Conservation (phyloP, 176 grass and related monocot genomes). For the Carex myosuroides region DNA sequence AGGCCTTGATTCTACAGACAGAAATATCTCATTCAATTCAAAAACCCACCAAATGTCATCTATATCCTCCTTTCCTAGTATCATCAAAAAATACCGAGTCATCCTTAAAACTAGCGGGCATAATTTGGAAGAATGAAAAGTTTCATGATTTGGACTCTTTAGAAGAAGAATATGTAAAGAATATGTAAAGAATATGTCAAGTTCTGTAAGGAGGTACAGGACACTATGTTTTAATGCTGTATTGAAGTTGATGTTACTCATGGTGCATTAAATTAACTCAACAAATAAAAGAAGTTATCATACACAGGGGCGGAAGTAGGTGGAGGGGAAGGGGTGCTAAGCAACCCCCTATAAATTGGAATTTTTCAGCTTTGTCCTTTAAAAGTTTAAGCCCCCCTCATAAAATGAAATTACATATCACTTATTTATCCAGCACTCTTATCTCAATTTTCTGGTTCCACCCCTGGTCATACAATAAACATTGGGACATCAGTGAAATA, state of each 20-base stretch:
- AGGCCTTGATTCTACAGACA: slow-evolving; percentile 3
- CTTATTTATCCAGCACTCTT: too few species aligned
- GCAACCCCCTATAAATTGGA: too few species aligned
- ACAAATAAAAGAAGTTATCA: not conserved
- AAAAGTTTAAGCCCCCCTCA: too few species aligned
- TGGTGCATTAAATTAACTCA: not conserved
- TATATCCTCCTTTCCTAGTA: not conserved
- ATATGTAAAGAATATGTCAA: not conserved
- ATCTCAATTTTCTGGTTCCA: too few species aligned
- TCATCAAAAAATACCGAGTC: not conserved
- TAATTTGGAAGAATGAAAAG: not conserved
- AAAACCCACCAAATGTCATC: not conserved
- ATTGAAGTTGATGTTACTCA: not conserved
- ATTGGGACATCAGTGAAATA: not conserved
- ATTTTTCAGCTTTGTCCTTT: too few species aligned
- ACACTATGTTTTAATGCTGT: not conserved
- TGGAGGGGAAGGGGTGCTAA: too few species aligned
- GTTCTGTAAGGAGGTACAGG: not conserved
- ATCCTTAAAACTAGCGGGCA: not conserved
- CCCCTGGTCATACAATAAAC: not conserved
- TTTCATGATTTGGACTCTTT: not conserved
- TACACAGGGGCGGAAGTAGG: too few species aligned
- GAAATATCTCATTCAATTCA: not conserved
- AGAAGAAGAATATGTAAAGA: not conserved
- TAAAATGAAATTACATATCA: too few species aligned